These are phyloP conservation scores for Entamoeba invadens DNA, from an alignment of 208 protist genomes.

Conservation along the genomic window DNA sequence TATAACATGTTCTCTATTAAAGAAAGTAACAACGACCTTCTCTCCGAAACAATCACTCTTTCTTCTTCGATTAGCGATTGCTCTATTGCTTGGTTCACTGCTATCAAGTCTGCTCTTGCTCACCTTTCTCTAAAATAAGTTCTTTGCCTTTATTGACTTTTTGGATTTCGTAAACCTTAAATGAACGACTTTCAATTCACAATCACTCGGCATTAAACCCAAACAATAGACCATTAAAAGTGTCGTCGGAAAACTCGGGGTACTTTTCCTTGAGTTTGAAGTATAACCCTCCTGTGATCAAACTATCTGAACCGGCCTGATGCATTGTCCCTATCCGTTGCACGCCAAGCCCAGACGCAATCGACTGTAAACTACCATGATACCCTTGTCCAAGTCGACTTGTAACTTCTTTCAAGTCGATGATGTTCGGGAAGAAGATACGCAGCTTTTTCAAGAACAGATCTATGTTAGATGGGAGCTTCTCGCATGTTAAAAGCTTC, in stretches of 20 bases:
- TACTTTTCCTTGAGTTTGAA: background rate
- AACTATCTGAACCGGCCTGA: slow-evolving; percentile 14
- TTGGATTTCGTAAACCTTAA: no score
- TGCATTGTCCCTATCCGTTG: background rate
- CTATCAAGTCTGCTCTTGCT: background rate
- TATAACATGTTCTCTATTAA: background rate
- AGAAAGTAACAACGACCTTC: background rate
- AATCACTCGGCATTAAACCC: background rate
- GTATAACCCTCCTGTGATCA: background rate
- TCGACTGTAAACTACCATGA: background rate
- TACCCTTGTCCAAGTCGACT: no score
- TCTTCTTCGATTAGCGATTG: background rate
- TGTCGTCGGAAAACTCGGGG: background rate
- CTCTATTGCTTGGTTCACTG: background rate
- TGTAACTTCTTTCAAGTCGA: slow-evolving; percentile 22
- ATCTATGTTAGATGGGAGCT: background rate
- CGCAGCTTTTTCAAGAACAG: background rate
- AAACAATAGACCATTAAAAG: background rate
- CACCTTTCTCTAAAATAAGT: no score
- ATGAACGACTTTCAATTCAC: no score
- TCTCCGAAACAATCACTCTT: background rate
- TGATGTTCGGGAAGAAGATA: slow-evolving; percentile 7
- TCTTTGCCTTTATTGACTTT: no score
- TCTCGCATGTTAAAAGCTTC: background rate
- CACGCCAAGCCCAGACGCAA: background rate